A percentile compares a stretch with the other conserved stretches of the same genome.
Conservation (phyloP, 164 flowering plant genomes). For the Vitis riparia region DNA sequence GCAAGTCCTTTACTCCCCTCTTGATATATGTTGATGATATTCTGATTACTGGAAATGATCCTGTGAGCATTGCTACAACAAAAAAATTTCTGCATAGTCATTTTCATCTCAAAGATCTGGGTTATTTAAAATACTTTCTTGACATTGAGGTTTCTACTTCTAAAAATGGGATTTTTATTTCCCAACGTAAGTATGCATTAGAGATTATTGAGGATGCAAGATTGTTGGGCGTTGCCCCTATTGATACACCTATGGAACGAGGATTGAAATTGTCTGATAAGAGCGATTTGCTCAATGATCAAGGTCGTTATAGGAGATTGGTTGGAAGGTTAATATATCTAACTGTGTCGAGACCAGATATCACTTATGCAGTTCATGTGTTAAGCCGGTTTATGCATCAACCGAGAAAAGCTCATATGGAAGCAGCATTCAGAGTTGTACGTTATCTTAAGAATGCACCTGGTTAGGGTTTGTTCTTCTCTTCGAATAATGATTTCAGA, state of each 20-base stretch:
- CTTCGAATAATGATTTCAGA: not conserved
- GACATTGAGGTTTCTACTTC: not conserved
- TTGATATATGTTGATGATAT: no score
- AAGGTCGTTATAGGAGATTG: constrained; percentile 1
- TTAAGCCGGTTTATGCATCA: not conserved
- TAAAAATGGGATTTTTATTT: constrained; percentile 2
- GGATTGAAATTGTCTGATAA: constrained; percentile 4
- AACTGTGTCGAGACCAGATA: constrained; percentile 3
- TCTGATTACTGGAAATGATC: not conserved
- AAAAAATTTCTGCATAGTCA: not conserved
- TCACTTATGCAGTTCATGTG: not conserved
- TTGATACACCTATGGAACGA: not conserved
- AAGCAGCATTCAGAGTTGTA: not conserved
- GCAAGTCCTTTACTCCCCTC: not conserved
- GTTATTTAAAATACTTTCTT: not conserved
- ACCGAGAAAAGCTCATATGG: constrained; percentile 1
- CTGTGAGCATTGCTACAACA: no score
- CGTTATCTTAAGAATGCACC: not conserved
- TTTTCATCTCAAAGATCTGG: not conserved
- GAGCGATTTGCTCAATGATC: constrained; percentile 6
- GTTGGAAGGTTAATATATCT: not conserved
- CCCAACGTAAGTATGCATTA: not conserved
- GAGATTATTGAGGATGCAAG: not conserved
- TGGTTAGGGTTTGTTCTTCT: not conserved
- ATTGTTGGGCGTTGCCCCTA: not conserved